Conservation (phyloP, 169 alveolate species). For the Plasmodium inui region DNA sequence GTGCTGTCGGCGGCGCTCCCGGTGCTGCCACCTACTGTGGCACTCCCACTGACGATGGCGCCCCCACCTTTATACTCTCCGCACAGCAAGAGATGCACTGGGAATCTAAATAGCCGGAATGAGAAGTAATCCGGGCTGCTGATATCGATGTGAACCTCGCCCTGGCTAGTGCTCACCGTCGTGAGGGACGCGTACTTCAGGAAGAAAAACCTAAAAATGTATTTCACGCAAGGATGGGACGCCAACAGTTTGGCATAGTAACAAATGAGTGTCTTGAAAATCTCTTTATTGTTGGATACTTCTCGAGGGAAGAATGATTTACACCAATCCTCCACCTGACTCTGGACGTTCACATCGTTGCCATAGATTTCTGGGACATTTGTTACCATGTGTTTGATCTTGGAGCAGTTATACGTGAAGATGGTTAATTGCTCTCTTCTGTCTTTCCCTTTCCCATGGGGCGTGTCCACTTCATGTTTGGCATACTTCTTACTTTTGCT, state of each 20-base stretch:
- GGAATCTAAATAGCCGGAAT: constrained; percentile 77
- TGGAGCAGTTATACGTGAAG: constrained; percentile 53
- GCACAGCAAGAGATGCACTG: constrained; percentile 52
- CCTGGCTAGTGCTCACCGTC: constrained; percentile 82
- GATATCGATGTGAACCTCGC: constrained; percentile 80
- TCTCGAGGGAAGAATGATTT: constrained; percentile 78
- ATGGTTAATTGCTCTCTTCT: constrained; percentile 1
- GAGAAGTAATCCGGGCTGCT: constrained; percentile 78
- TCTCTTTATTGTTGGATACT: constrained; percentile 75
- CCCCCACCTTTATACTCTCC: background rate
- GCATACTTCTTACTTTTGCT: background rate
- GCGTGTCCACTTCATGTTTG: background rate
- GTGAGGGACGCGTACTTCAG: constrained; percentile 81
- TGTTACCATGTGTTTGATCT: constrained; percentile 52
- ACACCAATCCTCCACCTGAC: constrained; percentile 82
- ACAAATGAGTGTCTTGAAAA: constrained; percentile 79
- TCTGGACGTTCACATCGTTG: constrained; percentile 77
- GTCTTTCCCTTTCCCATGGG: constrained; percentile 8
- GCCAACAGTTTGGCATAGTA: constrained; percentile 81
- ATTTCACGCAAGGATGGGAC: constrained; percentile 78
- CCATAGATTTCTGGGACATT: constrained; percentile 61
- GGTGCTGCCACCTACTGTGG: background rate
- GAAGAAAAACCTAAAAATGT: constrained; percentile 80
- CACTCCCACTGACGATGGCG: no score
- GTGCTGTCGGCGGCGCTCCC: background rate